Conservation (phyloP, 257 asterid genomes). For the Nicotiana attenuata region DNA sequence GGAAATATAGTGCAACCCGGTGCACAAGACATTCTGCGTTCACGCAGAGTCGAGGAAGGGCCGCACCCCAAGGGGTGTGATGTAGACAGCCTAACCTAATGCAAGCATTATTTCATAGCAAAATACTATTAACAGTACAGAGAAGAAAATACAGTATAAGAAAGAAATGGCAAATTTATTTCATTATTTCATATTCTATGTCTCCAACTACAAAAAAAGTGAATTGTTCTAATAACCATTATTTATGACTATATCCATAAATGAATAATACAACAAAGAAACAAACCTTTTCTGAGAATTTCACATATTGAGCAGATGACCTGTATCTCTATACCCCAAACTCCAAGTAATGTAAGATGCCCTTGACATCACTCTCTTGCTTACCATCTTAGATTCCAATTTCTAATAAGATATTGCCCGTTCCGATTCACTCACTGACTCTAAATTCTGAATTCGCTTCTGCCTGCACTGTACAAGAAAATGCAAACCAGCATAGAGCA, state of each 20-base stretch:
- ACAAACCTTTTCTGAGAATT: slow-evolving; percentile 17
- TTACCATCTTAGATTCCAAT: neutral
- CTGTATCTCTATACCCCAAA: neutral
- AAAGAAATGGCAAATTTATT: slow-evolving; percentile 7
- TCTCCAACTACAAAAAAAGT: slow-evolving; percentile 8
- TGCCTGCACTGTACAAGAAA: slow-evolving; percentile 30
- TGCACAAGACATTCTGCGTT: too few species aligned
- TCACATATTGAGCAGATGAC: neutral
- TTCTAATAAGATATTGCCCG: neutral
- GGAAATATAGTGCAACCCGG: neutral
- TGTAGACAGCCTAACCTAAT: too few species aligned
- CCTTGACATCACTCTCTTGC: neutral
- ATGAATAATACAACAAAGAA: slow-evolving; percentile 6
- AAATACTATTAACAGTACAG: neutral
- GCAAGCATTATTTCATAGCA: neutral
- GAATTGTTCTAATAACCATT: neutral
- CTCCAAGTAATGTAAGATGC: neutral
- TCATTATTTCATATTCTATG: slow-evolving; percentile 12
- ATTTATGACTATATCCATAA: slow-evolving; percentile 9
- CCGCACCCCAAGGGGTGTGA: too few species aligned
- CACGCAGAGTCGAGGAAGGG: too few species aligned
- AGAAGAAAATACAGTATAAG: neutral
- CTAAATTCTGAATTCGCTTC: slow-evolving; percentile 27
- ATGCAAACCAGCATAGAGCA: slow-evolving; percentile 28
- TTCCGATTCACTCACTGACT: neutral